Base-by-base conservation (phyloP, 2,329 filamentous ascomycete genomes). In the Ceratocystis lukuohia region DNA sequence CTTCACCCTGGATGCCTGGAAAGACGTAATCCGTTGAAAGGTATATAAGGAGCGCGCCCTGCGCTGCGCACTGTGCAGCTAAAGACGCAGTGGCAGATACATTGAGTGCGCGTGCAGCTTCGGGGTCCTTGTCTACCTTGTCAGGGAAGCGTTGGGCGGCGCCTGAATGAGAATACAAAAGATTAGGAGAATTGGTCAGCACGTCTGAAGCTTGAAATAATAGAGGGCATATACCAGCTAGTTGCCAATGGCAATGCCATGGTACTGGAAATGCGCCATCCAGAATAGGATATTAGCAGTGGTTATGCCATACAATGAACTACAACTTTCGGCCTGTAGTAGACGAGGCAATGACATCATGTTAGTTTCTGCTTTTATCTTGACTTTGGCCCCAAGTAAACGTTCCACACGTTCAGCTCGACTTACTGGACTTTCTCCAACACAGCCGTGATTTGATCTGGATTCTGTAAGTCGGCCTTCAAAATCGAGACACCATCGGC, bases 101-200 rank as follows among this genome's bases (percentile, higher is more conserved):
- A 72, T 96, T 96, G 71, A 95, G 79, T 20, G 81, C 81, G 68
- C 82, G 83, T 2, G 91, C 89, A 65, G 84, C 88, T 68, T 86
- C 83, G 2, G 91, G 91, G 74, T 96, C 84, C 70, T 84, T 82
- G 71, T 91, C 88, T 72, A 91, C 93, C 73, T 88, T 88, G 75
- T 96, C 91, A 1, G 92, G 91, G 72, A 88, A 95, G 69, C 90
- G 85, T 75, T 96, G 92, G 59, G 91, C 91, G 50, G 91, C 92
- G 73, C 88, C 88, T 92, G 69, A 46, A 17, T 46, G 33, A 25
- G 3, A 57, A 33, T 50, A 66, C 63, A 64, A 25, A 66, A 50
- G n/a, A 46, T 56, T 20, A 48, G 15, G 28, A 61, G 22, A 25
- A 66, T 41, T 62, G 8, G 22, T 50, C 45, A 63, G 37, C 44